These are phyloP conservation scores for Penicillium riverlandense DNA, from an alignment of 495 filamentous ascomycete genomes.

Conservation along the genomic window DNA sequence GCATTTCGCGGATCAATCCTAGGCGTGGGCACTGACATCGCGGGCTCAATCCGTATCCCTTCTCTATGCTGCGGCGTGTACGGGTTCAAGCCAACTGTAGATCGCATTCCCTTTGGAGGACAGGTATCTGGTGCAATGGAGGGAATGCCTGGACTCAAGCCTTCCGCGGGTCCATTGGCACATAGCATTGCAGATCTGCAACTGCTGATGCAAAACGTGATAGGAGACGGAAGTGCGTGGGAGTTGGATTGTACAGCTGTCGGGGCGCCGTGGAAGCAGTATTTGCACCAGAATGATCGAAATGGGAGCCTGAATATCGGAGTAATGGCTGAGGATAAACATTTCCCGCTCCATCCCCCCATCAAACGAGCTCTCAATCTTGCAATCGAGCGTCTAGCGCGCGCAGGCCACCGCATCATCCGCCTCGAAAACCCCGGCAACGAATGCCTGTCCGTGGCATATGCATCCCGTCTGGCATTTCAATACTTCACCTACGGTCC, in stretches of 20 bases:
- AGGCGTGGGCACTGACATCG: conserved; percentile 59
- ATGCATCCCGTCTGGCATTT: conserved; percentile 14
- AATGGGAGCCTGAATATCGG: conserved; percentile 35
- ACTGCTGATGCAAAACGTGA: conserved; percentile 48
- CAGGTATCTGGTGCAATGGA: conserved; percentile 8
- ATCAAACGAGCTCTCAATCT: conserved; percentile 38
- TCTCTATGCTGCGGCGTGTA: conserved; percentile 55
- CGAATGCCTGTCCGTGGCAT: conserved; percentile 7
- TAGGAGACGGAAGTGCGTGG: conserved; percentile 44
- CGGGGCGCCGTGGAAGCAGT: conserved; percentile 8
- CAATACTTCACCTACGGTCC: conserved; percentile 26
- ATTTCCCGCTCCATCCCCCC: conserved; percentile 46
- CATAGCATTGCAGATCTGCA: conserved; percentile 48
- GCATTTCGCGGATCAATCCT: conserved; percentile 46
- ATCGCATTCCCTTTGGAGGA: conserved; percentile 42
- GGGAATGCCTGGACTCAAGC: conserved; percentile 7
- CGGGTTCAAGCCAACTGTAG: conserved; percentile 52
- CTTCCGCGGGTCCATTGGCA: conserved; percentile 44
- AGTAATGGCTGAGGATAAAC: conserved; percentile 43
- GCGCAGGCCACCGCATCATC: conserved; percentile 38
- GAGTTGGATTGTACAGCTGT: conserved; percentile 10
- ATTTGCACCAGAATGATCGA: background rate
- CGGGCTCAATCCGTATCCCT: conserved; percentile 52
- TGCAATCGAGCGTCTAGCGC: conserved; percentile 28
- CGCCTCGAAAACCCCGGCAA: conserved; percentile 13